Conservation (phyloP, 768 basidiomycete genomes). For the Tephrocybe rancida region DNA sequence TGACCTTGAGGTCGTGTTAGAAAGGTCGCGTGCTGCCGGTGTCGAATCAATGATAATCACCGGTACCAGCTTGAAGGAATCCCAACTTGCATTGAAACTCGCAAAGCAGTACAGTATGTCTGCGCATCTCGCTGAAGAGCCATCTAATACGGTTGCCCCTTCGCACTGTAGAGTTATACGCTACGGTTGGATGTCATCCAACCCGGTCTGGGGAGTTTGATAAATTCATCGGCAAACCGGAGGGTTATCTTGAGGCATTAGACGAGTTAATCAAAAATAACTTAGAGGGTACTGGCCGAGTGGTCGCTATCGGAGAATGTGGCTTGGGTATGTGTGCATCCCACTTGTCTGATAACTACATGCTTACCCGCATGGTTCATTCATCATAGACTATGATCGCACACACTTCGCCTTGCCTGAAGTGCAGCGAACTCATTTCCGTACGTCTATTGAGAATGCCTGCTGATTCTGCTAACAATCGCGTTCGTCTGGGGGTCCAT, state of each 20-base stretch:
- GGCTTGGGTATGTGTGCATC: slow-evolving; percentile 61
- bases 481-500: neutral
- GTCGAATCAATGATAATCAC: slow-evolving; percentile 77
- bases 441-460: slow-evolving; percentile 35
- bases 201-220: slow-evolving; percentile 75
- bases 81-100: slow-evolving; percentile 57
- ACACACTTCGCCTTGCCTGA: slow-evolving; percentile 62
- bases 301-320: slow-evolving; percentile 79
- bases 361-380: neutral
- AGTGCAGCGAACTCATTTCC: slow-evolving; percentile 66
- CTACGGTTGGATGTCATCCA: slow-evolving; percentile 82
- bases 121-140: neutral
- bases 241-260: slow-evolving; percentile 62
- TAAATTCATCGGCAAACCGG: slow-evolving; percentile 51
- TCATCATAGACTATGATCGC: slow-evolving; percentile 70
- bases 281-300: slow-evolving; percentile 54
- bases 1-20: slow-evolving; percentile 62
- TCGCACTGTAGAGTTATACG: slow-evolving; percentile 59
- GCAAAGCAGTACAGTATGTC: slow-evolving; percentile 56
- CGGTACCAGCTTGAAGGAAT: slow-evolving; percentile 70
- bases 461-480: too few species aligned
- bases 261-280: slow-evolving; percentile 54
- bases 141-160: neutral
- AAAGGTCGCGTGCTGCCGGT: slow-evolving; percentile 58
- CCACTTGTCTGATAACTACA: neutral